Conservation (phyloP, 2,329 filamentous ascomycete genomes). For the Metarhizium rileyi region DNA sequence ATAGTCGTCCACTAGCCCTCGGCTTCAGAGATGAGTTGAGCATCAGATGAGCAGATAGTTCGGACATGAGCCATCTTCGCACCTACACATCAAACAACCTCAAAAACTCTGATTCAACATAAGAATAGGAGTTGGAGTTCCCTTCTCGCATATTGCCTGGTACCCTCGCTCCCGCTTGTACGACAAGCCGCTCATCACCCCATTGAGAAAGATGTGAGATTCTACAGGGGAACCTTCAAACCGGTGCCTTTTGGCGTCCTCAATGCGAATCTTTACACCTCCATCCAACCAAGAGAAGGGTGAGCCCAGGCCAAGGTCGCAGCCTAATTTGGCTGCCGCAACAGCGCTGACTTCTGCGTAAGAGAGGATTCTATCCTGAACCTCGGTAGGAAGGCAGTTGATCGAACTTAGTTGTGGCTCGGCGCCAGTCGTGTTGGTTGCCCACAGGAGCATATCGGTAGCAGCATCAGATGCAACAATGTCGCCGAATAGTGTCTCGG, state of each 20-base stretch:
- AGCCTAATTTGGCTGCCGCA: constrained; percentile 7
- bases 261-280: constrained; percentile 7
- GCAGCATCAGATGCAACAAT: constrained; percentile 5
- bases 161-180: background rate
- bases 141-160: too few species aligned
- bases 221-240: constrained; percentile 8
- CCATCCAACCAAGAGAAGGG: constrained; percentile 8
- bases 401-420: constrained; percentile 4
- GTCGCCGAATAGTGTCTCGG: constrained; percentile 8
- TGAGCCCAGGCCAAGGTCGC: constrained; percentile 7
- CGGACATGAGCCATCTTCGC: too few species aligned
- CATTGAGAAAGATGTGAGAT: constrained; percentile 8
- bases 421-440: constrained; percentile 1
- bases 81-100: too few species aligned
- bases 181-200: constrained; percentile 2
- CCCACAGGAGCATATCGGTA: constrained; percentile 12
- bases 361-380: constrained; percentile 11
- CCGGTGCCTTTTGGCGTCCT: constrained; percentile 9
- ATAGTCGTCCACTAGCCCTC: too few species aligned
- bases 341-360: constrained; percentile 5
- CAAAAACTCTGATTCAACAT: too few species aligned
- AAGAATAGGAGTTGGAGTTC: too few species aligned
- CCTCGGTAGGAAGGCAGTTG: constrained; percentile 10
- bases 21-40: too few species aligned
- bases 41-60: too few species aligned